A percentile compares a stretch with the other conserved stretches of the same genome.
Conservation (phyloP, 2,329 filamentous ascomycete genomes). For the Aspergillus fructus region DNA sequence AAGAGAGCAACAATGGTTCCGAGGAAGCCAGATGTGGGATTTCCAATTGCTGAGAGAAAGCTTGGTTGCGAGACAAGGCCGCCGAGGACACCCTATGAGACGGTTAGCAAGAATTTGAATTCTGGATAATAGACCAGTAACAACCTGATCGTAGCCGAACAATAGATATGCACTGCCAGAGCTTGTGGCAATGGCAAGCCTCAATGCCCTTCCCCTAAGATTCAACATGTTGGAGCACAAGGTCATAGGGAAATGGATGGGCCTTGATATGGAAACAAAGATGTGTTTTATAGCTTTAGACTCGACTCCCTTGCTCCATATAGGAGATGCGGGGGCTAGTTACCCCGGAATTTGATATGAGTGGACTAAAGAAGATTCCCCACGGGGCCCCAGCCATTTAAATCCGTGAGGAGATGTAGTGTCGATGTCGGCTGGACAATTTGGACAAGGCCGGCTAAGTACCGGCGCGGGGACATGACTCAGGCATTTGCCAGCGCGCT, state of each 20-base stretch:
- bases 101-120: too few species aligned
- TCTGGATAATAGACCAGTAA: too few species aligned
- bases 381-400: not conserved
- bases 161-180: conserved; percentile 7
- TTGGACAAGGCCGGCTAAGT: not conserved
- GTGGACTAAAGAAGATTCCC: not conserved
- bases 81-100: conserved; percentile 8
- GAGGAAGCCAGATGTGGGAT: conserved; percentile 25
- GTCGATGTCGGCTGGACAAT: not conserved
- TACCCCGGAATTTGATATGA: too few species aligned
- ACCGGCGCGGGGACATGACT: too few species aligned
- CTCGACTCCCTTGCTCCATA: not conserved
- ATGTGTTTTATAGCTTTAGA: not conserved
- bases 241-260: not conserved
- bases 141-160: conserved; percentile 24
- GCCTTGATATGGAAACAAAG: not conserved
- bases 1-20: conserved; percentile 51
- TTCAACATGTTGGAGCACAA: not conserved
- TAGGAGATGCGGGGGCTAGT: too few species aligned
- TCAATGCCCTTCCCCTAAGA: not conserved
- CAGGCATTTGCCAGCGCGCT: too few species aligned
- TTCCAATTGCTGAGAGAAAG: conserved; percentile 20
- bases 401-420: too few species aligned
- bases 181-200: not conserved
- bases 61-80: conserved; percentile 18